Evolutionary conservation across 2,329 filamentous ascomycete species (phyloP).

Genomic region (Tolypocladium tundrense): DNA sequence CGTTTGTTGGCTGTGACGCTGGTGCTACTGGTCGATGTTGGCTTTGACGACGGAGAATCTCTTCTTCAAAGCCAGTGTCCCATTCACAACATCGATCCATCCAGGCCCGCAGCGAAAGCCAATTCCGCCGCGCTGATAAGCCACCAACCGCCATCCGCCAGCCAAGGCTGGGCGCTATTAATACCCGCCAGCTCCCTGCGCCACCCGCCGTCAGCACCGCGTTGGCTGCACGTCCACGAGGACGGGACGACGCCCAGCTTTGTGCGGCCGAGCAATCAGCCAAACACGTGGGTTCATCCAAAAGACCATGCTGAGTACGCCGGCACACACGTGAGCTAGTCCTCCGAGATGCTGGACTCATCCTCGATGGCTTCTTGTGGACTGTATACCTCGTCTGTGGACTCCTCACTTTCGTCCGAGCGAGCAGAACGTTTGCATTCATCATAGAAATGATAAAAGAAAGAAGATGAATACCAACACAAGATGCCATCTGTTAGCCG

Average conservation of each 20-base stretch:
- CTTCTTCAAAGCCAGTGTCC: neutral
- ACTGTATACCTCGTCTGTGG: neutral
- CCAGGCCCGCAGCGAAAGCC: neutral
- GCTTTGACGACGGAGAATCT: neutral
- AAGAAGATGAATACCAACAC: neutral
- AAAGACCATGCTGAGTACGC: neutral
- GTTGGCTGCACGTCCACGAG: neutral
- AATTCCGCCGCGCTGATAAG: neutral
- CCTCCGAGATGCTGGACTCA: neutral
- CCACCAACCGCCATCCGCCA: neutral
- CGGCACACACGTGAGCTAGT: neutral
- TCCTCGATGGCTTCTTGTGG: neutral
- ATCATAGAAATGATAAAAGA: neutral
- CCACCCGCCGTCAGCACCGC: neutral
- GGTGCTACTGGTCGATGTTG: neutral
- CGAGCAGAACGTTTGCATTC: neutral
- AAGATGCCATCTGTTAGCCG: neutral
- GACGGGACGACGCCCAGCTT: neutral
- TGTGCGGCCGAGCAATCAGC: neutral
- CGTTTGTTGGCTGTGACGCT: neutral
- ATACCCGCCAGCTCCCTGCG: neutral
- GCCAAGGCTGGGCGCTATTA: neutral
- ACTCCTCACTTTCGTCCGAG: neutral
- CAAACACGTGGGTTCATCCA: neutral
- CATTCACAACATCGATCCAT: neutral